phyloP scores from a whole-genome alignment of 2,329 filamentous ascomycete species.

The Aspergillus fumigatiaffinis region DNA sequence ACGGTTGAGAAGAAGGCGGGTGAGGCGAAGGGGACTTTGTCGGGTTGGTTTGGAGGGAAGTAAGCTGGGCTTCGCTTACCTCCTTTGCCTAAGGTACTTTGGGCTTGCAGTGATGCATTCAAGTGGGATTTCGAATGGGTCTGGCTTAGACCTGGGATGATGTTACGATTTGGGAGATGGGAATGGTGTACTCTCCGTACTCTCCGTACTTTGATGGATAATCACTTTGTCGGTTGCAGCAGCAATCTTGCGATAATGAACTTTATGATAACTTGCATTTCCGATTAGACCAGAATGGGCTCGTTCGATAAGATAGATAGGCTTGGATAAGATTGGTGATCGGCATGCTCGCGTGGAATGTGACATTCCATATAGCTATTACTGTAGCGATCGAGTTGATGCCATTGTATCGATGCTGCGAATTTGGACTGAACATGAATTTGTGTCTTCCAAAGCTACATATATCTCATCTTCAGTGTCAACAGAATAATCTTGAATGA shows the following conservation, averaged over 20 bases:
- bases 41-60: slow-evolving; percentile 71
- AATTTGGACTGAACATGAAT: background rate
- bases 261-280: background rate
- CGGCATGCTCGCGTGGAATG: slow-evolving; percentile 4
- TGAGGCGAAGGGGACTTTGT: slow-evolving; percentile 79
- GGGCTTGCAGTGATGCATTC: background rate
- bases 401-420: background rate
- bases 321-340: background rate
- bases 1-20: slow-evolving; percentile 73
- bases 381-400: slow-evolving; percentile 12
- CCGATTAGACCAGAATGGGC: background rate
- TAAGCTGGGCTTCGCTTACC: slow-evolving; percentile 9
- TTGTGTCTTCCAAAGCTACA: background rate
- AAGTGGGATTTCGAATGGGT: background rate
- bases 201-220: background rate
- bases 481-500: background rate
- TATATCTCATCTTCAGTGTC: background rate
- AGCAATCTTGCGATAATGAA: background rate
- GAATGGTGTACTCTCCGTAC: background rate
- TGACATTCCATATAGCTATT: slow-evolving; percentile 9
- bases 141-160: background rate
- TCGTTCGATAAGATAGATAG: background rate
- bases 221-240: background rate
- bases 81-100: background rate
- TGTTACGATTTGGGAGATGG: background rate